Evolutionary conservation across 805 yeast species (phyloP), one percentile per base, ranked within the genome.

Genomic region (Yarrowia deformans): DNA sequence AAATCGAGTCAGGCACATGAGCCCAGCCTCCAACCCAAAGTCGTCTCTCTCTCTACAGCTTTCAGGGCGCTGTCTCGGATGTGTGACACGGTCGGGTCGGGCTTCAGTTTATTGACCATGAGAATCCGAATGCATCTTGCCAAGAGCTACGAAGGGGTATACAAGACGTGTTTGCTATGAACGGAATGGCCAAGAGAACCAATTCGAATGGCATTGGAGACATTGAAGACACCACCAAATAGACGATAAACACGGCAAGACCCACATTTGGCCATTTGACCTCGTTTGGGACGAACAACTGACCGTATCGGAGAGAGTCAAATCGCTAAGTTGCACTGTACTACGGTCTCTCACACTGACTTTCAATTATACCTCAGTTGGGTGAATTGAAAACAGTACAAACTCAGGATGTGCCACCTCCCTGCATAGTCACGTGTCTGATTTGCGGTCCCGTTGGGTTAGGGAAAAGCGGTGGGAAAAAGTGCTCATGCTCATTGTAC

Each of bases 371-470:
- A 23, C 60, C 60, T 54, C 45, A 54, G 13, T 54, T 54, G 23
- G 60, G 60, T 8, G 60, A 54, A 37, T 39, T 39, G 45, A 54
- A 54, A 54, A 54, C 45, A 54, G 35, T 16, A 37, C 60, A 54
- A 54, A 35, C 45, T 54, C 45, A 13, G 35, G 60, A 54, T 23
- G 45, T 54, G 60, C 60, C 60, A 54, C 60, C 39, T 54, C 60
- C 60, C 60, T 54, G 60, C 60, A 54, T 54, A 35, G 14, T 54
- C 60, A 54, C 60, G 60, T 54, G 60, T 23, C 29, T 23, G 29
- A 23, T 23, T 23, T 23, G 29, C 29, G 29, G 29, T 10, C 16
- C 14, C 34, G 34, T 19, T 14, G 45, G 60, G 60, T 39, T 54
- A 39, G 60, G 60, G 60, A 1, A 16, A 18, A 13, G 14, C 5